These are phyloP conservation scores for Chenopodium formosanum DNA, from an alignment of 148 eudicot genomes.

Conservation along the genomic window DNA sequence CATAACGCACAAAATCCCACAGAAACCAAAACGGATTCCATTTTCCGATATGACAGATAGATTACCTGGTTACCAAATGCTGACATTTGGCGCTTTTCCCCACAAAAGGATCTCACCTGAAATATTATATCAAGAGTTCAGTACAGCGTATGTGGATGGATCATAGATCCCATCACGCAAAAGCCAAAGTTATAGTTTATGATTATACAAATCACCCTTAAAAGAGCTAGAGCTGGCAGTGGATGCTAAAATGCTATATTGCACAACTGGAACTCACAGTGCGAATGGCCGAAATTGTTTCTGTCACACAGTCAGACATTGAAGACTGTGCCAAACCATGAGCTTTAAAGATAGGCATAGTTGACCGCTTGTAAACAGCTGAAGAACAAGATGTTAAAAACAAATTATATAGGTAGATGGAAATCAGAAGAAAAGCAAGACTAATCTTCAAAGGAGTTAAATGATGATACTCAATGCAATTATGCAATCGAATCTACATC, in stretches of 20 bases:
- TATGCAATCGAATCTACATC: no score
- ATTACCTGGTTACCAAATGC: slow-evolving; percentile 82
- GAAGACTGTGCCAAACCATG: slow-evolving; percentile 80
- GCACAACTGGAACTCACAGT: slow-evolving; percentile 57
- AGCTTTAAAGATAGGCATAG: slow-evolving; percentile 81
- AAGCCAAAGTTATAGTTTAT: not conserved
- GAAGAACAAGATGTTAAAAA: slow-evolving; percentile 23
- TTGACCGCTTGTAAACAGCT: slow-evolving; percentile 92
- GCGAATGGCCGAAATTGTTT: slow-evolving; percentile 93
- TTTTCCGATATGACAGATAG: slow-evolving; percentile 4
- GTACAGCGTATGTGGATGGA: slow-evolving; percentile 12
- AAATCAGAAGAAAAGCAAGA: not conserved
- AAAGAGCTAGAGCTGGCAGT: not conserved
- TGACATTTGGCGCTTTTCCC: slow-evolving; percentile 95
- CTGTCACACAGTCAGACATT: slow-evolving; percentile 88
- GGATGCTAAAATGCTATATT: not conserved
- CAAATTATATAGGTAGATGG: not conserved
- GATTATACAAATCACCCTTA: slow-evolving; percentile 1
- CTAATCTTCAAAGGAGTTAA: not conserved
- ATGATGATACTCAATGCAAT: no score
- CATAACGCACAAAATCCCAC: not conserved
- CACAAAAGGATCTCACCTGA: slow-evolving; percentile 96
- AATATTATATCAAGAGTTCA: slow-evolving; percentile 23
- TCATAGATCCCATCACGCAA: not conserved
- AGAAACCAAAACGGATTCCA: not conserved